phyloP scores from a whole-genome alignment of 2,329 filamentous ascomycete genomes.

The Aulographum hederae region DNA sequence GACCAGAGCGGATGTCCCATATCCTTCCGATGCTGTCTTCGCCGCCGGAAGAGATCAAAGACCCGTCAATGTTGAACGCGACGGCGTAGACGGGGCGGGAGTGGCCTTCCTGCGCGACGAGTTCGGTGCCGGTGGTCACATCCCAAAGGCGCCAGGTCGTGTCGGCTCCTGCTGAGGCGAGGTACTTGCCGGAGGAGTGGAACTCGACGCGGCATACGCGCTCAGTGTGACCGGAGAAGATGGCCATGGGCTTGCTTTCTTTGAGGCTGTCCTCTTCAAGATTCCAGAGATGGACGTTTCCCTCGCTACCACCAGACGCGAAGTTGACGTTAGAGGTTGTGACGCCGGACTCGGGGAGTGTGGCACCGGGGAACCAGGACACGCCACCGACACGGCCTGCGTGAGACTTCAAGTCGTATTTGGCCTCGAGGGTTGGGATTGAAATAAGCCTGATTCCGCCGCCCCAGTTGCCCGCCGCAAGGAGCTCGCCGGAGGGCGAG shows the following conservation, averaged over 20 bases:
- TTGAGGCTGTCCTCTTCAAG: slow-evolving; percentile 67
- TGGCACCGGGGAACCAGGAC: slow-evolving; percentile 75
- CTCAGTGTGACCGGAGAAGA: slow-evolving; percentile 64
- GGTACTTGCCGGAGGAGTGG: slow-evolving; percentile 74
- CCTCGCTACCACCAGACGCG: slow-evolving; percentile 78
- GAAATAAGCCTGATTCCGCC: slow-evolving; percentile 75
- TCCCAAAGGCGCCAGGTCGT: slow-evolving; percentile 97
- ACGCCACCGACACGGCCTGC: slow-evolving; percentile 79
- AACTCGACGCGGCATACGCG: slow-evolving; percentile 88
- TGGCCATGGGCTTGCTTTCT: slow-evolving; percentile 70
- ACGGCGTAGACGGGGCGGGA: slow-evolving; percentile 84
- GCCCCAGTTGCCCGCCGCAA: slow-evolving; percentile 86
- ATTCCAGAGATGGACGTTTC: slow-evolving; percentile 78
- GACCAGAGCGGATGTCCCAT: slow-evolving; percentile 84
- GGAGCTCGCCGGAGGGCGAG: slow-evolving; percentile 62
- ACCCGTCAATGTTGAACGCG: slow-evolving; percentile 80
- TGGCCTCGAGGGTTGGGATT: slow-evolving; percentile 66
- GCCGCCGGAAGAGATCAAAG: slow-evolving; percentile 77
- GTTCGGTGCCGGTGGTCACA: slow-evolving; percentile 64
- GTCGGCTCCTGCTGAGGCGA: slow-evolving; percentile 88
- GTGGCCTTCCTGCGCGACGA: slow-evolving; percentile 85
- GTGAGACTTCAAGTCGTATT: slow-evolving; percentile 61
- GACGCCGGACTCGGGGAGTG: slow-evolving; percentile 49
- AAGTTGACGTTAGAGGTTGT: slow-evolving; percentile 63
- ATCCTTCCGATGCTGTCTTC: slow-evolving; percentile 87